Conservation (phyloP, 495 filamentous ascomycete genomes). For the Cercophora samala region DNA sequence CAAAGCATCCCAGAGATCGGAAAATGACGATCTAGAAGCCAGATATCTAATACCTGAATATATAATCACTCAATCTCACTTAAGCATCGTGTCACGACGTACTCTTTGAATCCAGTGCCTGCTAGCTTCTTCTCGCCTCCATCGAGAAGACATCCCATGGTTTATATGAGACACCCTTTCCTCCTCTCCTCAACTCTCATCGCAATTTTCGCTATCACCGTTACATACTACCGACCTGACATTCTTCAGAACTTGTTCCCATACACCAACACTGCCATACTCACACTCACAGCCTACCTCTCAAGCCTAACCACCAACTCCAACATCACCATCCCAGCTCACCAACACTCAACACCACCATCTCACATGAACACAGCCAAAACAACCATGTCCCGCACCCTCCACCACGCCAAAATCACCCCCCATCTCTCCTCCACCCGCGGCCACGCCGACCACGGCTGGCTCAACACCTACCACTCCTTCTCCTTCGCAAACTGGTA, state of each 20-base stretch:
- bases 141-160: not conserved
- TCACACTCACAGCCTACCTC: conserved; percentile 2
- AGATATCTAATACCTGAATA: conserved; percentile 10
- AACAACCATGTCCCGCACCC: conserved; percentile 52
- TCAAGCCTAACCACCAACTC: conserved; percentile 16
- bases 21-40: not conserved
- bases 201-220: not conserved
- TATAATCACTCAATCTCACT: not conserved
- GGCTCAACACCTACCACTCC: conserved; percentile 81
- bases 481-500: conserved; percentile 77
- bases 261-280: not conserved
- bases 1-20: conserved; percentile 6
- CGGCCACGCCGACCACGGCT: conserved; percentile 74
- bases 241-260: not conserved
- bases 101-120: not conserved
- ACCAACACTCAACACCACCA: not conserved
- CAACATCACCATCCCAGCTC: conserved; percentile 9
- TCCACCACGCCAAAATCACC: conserved; percentile 60
- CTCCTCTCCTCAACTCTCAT: not conserved
- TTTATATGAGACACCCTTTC: conserved; percentile 9
- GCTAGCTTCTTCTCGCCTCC: not conserved
- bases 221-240: not conserved
- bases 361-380: conserved; percentile 22
- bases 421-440: conserved; percentile 58
- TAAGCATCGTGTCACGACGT: not conserved